phyloP scores from a whole-genome alignment of 495 filamentous ascomycete genomes.

The Elaphomyces granulatus region DNA sequence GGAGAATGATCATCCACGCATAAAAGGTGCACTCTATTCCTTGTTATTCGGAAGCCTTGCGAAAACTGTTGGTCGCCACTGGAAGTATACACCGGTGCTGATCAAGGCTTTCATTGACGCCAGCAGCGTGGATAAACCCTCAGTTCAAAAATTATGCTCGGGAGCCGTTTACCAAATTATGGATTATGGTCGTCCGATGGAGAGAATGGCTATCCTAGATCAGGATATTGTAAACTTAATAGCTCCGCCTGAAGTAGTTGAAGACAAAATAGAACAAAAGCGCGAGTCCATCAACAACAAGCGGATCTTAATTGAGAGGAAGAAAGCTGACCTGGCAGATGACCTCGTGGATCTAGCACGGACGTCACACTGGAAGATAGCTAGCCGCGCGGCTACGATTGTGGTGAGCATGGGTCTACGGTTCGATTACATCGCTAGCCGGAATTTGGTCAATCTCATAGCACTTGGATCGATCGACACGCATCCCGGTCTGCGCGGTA shows the following conservation, averaged over 20 bases:
- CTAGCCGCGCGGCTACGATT: constrained; percentile 73
- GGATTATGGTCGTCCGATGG: constrained; percentile 76
- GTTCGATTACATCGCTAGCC: constrained; percentile 72
- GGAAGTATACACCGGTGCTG: constrained; percentile 77
- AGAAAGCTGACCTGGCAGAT: constrained; percentile 64
- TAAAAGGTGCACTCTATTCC: constrained; percentile 89
- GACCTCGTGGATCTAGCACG: constrained; percentile 67
- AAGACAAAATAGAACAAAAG: constrained; percentile 47
- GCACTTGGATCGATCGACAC: constrained; percentile 72
- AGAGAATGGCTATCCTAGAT: constrained; percentile 78
- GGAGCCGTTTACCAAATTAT: constrained; percentile 71
- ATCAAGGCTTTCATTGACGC: constrained; percentile 82
- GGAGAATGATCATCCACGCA: constrained; percentile 66
- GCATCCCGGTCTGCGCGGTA: constrained; percentile 69
- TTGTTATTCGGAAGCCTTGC: constrained; percentile 76
- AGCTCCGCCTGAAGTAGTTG: constrained; percentile 53
- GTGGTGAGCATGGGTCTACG: constrained; percentile 77
- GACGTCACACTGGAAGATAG: constrained; percentile 89
- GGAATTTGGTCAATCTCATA: constrained; percentile 72
- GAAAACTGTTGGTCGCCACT: constrained; percentile 78
- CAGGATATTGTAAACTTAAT: constrained; percentile 56
- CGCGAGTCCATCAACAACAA: constrained; percentile 57
- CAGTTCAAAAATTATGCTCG: constrained; percentile 79
- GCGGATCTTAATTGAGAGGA: constrained; percentile 58
- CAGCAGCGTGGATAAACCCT: constrained; percentile 79